Evolutionary conservation across 495 filamentous ascomycete species (phyloP), one percentile per base, ranked within the genome.

Genomic region (Endocarpon pusillum): DNA sequence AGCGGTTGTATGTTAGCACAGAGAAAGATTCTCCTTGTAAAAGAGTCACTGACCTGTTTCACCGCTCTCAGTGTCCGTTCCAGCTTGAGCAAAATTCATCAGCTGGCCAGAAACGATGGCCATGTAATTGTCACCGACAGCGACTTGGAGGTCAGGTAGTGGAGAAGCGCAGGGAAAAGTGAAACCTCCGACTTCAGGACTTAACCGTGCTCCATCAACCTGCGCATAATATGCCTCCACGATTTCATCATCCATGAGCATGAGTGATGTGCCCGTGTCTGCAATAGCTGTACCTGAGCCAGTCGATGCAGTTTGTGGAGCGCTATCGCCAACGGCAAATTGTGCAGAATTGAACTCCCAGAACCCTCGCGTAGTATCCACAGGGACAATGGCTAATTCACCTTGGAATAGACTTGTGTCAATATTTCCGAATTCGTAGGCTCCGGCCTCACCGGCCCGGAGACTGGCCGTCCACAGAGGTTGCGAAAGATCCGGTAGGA

Each of bases 401-500:
- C 80, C 79, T 1, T 47, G 57, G 54, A 78, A 85, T 49, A 81
- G 73, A 43, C 45, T 54, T 2, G 43, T 45, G 48, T 87, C 79
- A 47, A 87, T 72, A 30, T 41, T 53, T 17, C 83, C 83, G 51
- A 89, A 89, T 36, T 82, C 75, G 48, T 85, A 92, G 38, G 67
- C 64, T 27, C 83, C 81, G 4, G 62, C 58, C 15, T 52, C 57
- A 35, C 69, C 61, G 14, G 64, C 52, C 37, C 73, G 70, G 25
- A 89, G 68, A 30, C 75, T 67, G 17, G 75, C 75, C 2, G 79
- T 78, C 53, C 89, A 78, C 16, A 89, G 52, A 3, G 81, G 79
- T 43, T 69, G 54, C 23, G 71, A 64, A 16, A 92, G 69, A 7
- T 51, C 51, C 16, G 58, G 37, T 41, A 71, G 65, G 30, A 80